A percentile compares a stretch with the other conserved stretches of the same genome.
These are phyloP conservation scores for Rhynchosporium graminicola DNA, from an alignment of 2,329 filamentous ascomycete species.

Conservation along the genomic window DNA sequence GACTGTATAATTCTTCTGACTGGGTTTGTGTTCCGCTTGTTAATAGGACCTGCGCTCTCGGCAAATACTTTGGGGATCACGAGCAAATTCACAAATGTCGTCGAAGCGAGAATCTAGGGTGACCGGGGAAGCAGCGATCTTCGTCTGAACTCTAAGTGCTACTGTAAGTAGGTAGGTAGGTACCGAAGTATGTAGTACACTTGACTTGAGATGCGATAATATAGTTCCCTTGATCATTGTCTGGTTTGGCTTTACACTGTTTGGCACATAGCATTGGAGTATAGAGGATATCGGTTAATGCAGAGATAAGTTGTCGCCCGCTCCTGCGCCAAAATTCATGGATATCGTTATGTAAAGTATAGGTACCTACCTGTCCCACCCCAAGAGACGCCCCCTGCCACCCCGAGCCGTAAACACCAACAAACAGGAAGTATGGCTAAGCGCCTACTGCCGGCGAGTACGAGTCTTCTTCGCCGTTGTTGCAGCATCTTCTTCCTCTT, in stretches of 20 bases:
- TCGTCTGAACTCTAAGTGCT: not conserved
- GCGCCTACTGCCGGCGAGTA: constrained; percentile 41
- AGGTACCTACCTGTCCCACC: not conserved
- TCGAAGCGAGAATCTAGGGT: constrained; percentile 23
- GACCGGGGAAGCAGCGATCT: not conserved
- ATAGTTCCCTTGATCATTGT: too few species aligned
- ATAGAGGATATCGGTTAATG: not conserved
- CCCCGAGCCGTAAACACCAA: not conserved
- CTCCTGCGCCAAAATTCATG: constrained; percentile 2
- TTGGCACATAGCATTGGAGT: too few species aligned
- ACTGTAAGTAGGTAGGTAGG: too few species aligned
- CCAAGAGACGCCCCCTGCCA: not conserved
- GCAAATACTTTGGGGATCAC: constrained; percentile 23
- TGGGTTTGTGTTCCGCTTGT: not conserved
- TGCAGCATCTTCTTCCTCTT: constrained; percentile 73
- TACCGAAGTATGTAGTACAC: too few species aligned
- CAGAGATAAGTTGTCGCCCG: not conserved
- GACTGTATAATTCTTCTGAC: not conserved
- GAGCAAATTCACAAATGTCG: constrained; percentile 30
- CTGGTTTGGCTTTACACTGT: too few species aligned
- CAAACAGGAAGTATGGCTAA: not conserved
- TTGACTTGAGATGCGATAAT: too few species aligned
- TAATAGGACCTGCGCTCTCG: not conserved
- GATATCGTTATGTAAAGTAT: constrained; percentile 16
- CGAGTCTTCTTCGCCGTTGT: constrained; percentile 52